Evolutionary conservation across 2,329 filamentous ascomycete genomes (phyloP), one percentile per base, ranked within the genome.

Genomic region (Trichophyton mentagrophytes): DNA sequence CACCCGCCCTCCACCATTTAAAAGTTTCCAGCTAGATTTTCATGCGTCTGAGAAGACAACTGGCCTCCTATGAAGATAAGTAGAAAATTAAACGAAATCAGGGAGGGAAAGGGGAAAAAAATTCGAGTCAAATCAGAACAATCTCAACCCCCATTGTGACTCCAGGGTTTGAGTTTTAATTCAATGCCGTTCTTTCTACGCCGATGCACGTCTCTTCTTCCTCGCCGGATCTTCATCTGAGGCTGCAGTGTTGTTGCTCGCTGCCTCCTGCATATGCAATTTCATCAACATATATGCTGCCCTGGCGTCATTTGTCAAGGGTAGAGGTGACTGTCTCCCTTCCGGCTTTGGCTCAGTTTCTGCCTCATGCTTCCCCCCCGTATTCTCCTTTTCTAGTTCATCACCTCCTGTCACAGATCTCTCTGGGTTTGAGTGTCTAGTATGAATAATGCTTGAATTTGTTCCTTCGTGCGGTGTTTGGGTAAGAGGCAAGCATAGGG

Each of bases 281-380:
- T 64, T 69, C 22, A 75, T 64, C 60, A 75, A 64, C 22, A 73
- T 71, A 65, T 74, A 72, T 3, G 73, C 73, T 15, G 73, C 73
- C 57, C 68, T 70, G 20, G 73, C 67, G 57, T 74, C 72, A 20
- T 66, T 66, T 22, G 62, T 63, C 57, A 65, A 57, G 15, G 55
- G 66, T 15, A 59, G 61, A 56, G 13, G 68, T 65, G 44, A 75
- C 68, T 62, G 62, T 30, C 33, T 62, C 61, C 59, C 55, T 62
- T 59, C 63, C 2, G 33, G 11, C n/a, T 25, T 20, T 57, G 11
- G n/a, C 9, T 57, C 22, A 3, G 33, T 36, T n/a, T 44, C 55
- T 25, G 22, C n/a, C 36, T 44, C 36, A 33, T 9, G 3, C 2
- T 42, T 27, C 9, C 27, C 55, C 13, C n/a, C 11, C 1, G 8